These are phyloP conservation scores for Zasmidium cellare DNA, from an alignment of 2,329 filamentous ascomycete genomes.

Conservation along the genomic window DNA sequence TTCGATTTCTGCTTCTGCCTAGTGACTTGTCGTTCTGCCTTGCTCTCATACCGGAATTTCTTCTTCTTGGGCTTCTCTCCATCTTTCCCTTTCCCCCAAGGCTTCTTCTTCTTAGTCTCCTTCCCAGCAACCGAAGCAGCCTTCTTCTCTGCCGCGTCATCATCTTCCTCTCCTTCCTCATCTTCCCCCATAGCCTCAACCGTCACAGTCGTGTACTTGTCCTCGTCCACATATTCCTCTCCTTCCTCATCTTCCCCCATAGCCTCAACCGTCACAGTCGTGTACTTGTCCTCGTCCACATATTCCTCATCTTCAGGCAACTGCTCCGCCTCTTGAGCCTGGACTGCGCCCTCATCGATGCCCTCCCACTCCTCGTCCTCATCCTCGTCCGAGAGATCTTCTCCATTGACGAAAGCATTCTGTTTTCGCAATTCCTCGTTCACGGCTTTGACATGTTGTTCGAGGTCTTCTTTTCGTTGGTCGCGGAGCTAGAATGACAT, in stretches of 20 bases:
- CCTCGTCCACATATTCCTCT: constrained; percentile 30
- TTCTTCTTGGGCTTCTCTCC: constrained; percentile 68
- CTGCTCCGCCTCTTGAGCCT: constrained; percentile 16
- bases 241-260: constrained; percentile 60
- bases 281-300: constrained; percentile 93
- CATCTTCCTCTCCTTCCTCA: constrained; percentile 37
- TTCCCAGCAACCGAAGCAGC: constrained; percentile 22
- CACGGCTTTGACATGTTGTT: constrained; percentile 77
- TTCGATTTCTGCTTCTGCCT: constrained; percentile 64
- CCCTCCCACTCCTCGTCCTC: constrained; percentile 21
- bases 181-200: constrained; percentile 76
- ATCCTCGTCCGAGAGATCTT: constrained; percentile 35
- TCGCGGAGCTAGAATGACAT: constrained; percentile 67
- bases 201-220: constrained; percentile 92
- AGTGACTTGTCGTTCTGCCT: constrained; percentile 70
- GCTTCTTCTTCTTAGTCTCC: constrained; percentile 39
- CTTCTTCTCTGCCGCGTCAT: constrained; percentile 23
- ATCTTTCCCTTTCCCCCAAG: constrained; percentile 54
- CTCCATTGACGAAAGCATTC: constrained; percentile 30
- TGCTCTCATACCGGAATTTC: constrained; percentile 92
- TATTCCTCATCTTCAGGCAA: constrained; percentile 73
- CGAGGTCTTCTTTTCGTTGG: constrained; percentile 76
- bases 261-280: constrained; percentile 89
- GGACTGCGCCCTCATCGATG: constrained; percentile 16
- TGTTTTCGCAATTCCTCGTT: constrained; percentile 68